A percentile compares a stretch with the other conserved stretches of the same genome.
Evolutionary conservation across 306 rosid species (phyloP).

Genomic region (Malus sylvestris): DNA sequence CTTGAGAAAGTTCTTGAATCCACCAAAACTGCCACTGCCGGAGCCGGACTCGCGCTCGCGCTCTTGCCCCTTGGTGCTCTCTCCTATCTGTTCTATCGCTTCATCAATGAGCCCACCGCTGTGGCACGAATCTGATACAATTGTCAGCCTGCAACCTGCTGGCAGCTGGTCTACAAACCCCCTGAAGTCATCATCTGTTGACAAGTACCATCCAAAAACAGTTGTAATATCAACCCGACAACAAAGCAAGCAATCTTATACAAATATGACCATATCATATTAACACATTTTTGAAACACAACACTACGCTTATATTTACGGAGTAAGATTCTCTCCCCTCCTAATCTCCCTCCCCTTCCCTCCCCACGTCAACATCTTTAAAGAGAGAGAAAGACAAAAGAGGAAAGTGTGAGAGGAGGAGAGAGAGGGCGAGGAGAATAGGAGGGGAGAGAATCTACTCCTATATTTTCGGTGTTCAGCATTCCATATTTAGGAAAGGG

Average conservation of each 20-base stretch:
- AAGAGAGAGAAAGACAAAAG: too few species aligned
- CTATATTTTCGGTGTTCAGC: too few species aligned
- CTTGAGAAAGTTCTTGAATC: constrained; percentile 53
- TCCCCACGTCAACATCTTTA: too few species aligned
- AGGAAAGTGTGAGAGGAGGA: too few species aligned
- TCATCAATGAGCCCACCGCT: constrained; percentile 75
- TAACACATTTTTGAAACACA: background rate
- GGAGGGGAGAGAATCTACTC: too few species aligned
- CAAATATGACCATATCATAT: background rate
- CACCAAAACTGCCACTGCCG: constrained; percentile 24
- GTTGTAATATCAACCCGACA: background rate
- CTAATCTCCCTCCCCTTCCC: too few species aligned
- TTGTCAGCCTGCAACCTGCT: constrained; percentile 48
- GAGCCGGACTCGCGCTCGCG: constrained; percentile 1
- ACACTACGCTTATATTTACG: too few species aligned
- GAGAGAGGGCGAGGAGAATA: too few species aligned
- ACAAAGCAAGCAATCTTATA: background rate
- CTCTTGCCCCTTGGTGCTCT: constrained; percentile 34
- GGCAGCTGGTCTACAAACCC: constrained; percentile 48
- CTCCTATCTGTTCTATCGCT: constrained; percentile 72
- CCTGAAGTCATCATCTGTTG: constrained; percentile 75
- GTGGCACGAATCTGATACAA: constrained; percentile 80
- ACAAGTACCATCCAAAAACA: background rate
- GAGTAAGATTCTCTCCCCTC: too few species aligned
- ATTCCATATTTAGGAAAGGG: background rate